Evolutionary conservation across 192 early-diverging fungal species (phyloP).

Genomic region (Pilaira anomala): DNA sequence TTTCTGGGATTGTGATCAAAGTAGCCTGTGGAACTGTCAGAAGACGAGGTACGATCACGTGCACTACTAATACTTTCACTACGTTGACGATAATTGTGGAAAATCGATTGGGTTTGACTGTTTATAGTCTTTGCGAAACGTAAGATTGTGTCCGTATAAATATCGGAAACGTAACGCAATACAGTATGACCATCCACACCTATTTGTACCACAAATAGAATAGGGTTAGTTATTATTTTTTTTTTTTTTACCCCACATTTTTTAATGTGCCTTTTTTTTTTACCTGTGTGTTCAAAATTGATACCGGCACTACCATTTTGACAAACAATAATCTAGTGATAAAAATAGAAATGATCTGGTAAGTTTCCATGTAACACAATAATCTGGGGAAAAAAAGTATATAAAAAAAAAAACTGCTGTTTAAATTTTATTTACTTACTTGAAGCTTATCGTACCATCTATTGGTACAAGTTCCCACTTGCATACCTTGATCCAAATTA

Average conservation of each 20-base stretch:
- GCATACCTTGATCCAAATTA: constrained; percentile 41
- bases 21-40: background rate
- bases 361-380: constrained; percentile 7
- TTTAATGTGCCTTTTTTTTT: background rate
- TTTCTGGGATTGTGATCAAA: constrained; percentile 42
- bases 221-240: background rate
- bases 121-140: constrained; percentile 49
- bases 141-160: constrained; percentile 49
- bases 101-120: constrained; percentile 41
- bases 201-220: constrained; percentile 12
- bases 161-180: constrained; percentile 48
- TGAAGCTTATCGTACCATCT: constrained; percentile 84
- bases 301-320: constrained; percentile 80
- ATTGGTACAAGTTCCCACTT: constrained; percentile 59
- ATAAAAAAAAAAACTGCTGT: constrained; percentile 2
- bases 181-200: constrained; percentile 55
- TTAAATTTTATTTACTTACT: constrained; percentile 17
- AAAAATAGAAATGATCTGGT: background rate
- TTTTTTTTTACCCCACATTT: constrained; percentile 4
- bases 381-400: background rate
- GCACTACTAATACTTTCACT: constrained; percentile 1
- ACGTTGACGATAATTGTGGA: constrained; percentile 28
- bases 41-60: constrained; percentile 2
- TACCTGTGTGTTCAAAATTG: constrained; percentile 84
- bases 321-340: constrained; percentile 60